phyloP scores from a whole-genome alignment of 2,329 filamentous ascomycete species.

The Epichloe festucae region DNA sequence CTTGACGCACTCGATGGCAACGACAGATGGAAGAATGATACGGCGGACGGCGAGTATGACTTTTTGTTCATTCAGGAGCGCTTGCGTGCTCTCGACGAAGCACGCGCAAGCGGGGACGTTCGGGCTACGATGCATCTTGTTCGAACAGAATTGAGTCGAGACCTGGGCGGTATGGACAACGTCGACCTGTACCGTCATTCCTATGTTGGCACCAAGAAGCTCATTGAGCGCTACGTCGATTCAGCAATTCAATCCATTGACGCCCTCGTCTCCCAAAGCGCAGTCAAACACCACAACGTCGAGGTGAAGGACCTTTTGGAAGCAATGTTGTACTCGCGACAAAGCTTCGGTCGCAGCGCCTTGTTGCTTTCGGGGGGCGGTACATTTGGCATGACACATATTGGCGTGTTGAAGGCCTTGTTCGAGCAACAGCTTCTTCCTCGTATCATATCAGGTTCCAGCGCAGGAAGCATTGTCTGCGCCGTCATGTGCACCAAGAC shows the following conservation, averaged over 20 bases:
- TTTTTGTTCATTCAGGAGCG: constrained; percentile 53
- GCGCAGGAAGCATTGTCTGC: constrained; percentile 76
- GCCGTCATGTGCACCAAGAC: constrained; percentile 66
- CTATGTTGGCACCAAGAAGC: constrained; percentile 70
- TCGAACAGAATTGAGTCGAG: constrained; percentile 65
- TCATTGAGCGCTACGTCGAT: constrained; percentile 80
- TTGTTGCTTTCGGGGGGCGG: constrained; percentile 69
- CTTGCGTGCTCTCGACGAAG: constrained; percentile 62
- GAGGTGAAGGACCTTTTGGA: constrained; percentile 51
- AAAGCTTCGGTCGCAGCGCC: constrained; percentile 76
- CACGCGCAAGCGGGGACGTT: constrained; percentile 58
- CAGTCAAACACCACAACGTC: constrained; percentile 34
- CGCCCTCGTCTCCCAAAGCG: constrained; percentile 51
- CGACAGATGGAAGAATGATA: constrained; percentile 64
- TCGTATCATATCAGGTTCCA: constrained; percentile 77
- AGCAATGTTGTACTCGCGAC: constrained; percentile 56
- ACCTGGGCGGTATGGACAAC: constrained; percentile 78
- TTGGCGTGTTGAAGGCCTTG: constrained; percentile 73
- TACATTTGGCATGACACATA: constrained; percentile 85
- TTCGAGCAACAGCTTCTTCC: constrained; percentile 65
- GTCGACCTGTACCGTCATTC: constrained; percentile 71
- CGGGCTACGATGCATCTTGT: constrained; percentile 68
- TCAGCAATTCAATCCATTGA: constrained; percentile 65
- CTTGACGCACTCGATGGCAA: constrained; percentile 72
- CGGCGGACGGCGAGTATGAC: constrained; percentile 54